A percentile compares a stretch with the other conserved stretches of the same genome.
Conservation (phyloP, 352 stramenopile genomes). For the Globisporangium emineosum region DNA sequence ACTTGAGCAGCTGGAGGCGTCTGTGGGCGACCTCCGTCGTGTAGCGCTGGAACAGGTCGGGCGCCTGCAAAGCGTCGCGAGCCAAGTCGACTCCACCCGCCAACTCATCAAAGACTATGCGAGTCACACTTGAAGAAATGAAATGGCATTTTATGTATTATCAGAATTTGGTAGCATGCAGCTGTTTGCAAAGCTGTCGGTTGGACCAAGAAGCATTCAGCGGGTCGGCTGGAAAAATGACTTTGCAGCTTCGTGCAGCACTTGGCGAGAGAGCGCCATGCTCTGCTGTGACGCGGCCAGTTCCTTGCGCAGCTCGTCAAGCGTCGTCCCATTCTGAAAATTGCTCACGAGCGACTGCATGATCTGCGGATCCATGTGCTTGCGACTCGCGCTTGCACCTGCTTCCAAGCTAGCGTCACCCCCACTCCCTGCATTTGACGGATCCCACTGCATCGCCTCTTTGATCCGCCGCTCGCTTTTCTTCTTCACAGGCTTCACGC, state of each 20-base stretch:
- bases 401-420: conserved; percentile 14
- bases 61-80: conserved; percentile 32
- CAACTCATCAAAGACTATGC: conserved; percentile 42
- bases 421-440: conserved; percentile 1
- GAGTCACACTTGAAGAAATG: background rate
- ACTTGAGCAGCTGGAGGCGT: conserved; percentile 41
- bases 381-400: conserved; percentile 20
- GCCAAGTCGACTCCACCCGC: conserved; percentile 34
- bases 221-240: conserved; percentile 53
- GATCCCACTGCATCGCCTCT: conserved; percentile 22
- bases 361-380: conserved; percentile 52
- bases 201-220: background rate
- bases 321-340: conserved; percentile 61
- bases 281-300: conserved; percentile 68
- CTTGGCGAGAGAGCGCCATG: conserved; percentile 53
- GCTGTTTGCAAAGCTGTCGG: background rate
- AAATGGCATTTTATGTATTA: background rate
- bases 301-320: conserved; percentile 64
- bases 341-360: conserved; percentile 70
- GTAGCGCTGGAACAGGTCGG: conserved; percentile 40
- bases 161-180: conserved; percentile 1
- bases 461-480: conserved; percentile 21
- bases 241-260: conserved; percentile 66
- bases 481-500: conserved; percentile 45
- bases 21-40: conserved; percentile 44